phyloP scores from a whole-genome alignment of 2,329 filamentous ascomycete genomes.

The Biscogniauxia marginata region DNA sequence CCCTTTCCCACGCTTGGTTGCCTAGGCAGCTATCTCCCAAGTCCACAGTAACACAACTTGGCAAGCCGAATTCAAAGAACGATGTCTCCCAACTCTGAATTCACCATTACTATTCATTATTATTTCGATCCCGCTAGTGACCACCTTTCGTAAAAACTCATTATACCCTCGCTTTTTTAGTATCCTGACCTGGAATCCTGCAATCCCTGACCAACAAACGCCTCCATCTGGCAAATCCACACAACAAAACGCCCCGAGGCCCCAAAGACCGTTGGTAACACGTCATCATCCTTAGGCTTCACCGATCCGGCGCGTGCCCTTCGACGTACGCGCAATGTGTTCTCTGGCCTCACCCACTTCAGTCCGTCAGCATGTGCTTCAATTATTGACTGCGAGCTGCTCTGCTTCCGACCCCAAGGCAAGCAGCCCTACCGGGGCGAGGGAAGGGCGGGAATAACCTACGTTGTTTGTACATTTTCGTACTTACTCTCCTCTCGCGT shows the following conservation, averaged over 20 bases:
- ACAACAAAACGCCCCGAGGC: neutral
- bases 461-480: constrained; percentile 29
- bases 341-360: constrained; percentile 24
- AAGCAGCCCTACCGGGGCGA: neutral
- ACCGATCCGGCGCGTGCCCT: constrained; percentile 13
- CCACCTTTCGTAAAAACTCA: neutral
- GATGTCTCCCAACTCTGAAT: neutral
- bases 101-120: neutral
- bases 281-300: constrained; percentile 5
- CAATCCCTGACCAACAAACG: no score
- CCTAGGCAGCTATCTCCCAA: neutral
- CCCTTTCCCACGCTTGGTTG: neutral
- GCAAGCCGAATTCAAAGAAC: neutral
- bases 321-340: constrained; percentile 21
- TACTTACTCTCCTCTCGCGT: constrained; percentile 9
- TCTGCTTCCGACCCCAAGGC: no score
- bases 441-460: constrained; percentile 5
- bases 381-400: no score
- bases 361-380: constrained; percentile 16
- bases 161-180: no score
- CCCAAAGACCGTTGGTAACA: neutral
- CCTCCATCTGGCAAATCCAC: no score
- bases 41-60: neutral
- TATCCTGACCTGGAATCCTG: no score
- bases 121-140: neutral